Conservation (phyloP, 257 asterid genomes). For the Solanum virginianum region DNA sequence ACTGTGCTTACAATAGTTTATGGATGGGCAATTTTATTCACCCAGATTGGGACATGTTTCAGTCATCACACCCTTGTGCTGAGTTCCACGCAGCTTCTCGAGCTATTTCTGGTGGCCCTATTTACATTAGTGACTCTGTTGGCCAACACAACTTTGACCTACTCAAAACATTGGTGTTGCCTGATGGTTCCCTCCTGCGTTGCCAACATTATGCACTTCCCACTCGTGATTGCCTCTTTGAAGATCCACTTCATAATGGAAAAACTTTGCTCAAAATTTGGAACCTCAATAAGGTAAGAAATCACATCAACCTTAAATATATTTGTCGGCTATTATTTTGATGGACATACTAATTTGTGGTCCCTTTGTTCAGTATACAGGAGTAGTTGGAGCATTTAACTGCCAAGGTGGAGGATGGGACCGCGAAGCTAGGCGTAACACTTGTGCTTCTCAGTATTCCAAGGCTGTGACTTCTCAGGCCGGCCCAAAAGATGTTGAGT, state of each 20-base stretch:
- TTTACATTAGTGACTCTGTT: constrained; percentile 68
- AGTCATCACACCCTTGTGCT: constrained; percentile 91
- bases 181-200: constrained; percentile 73
- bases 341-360: not conserved
- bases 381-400: constrained; percentile 80
- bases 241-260: constrained; percentile 80
- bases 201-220: constrained; percentile 77
- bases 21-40: constrained; percentile 98
- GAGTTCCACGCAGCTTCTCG: constrained; percentile 90
- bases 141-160: constrained; percentile 71
- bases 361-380: constrained; percentile 42
- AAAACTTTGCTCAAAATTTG: constrained; percentile 85
- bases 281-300: constrained; percentile 69
- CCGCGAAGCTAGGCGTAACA: constrained; percentile 61
- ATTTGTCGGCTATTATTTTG: not conserved
- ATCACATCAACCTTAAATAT: too few relatives aligned
- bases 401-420: constrained; percentile 99
- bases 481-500: constrained; percentile 57
- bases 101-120: constrained; percentile 97
- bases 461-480: constrained; percentile 33
- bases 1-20: constrained; percentile 86
- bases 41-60: constrained; percentile 99
- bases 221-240: constrained; percentile 69
- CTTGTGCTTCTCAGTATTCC: constrained; percentile 59
- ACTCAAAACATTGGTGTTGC: constrained; percentile 55